Conservation (phyloP, 768 basidiomycete species). For the Hygrocybe punicea region DNA sequence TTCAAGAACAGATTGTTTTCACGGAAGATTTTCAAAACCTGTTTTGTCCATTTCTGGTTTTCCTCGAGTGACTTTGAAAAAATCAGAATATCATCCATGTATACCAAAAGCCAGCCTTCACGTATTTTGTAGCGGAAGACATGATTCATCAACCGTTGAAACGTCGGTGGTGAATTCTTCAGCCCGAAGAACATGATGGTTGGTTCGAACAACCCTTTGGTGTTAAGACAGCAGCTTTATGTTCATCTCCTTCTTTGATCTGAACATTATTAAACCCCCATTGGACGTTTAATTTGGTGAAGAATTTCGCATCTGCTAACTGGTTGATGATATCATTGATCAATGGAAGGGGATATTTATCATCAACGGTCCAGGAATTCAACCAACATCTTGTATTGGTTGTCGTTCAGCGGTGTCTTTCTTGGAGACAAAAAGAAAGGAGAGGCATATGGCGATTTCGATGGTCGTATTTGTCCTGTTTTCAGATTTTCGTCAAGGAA, state of each 20-base stretch:
- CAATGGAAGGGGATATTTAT: constrained; percentile 36
- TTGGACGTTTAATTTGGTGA: constrained; percentile 39
- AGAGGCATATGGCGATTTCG: constrained; percentile 23
- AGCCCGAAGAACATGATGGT: constrained; percentile 16
- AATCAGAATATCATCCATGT: constrained; percentile 45
- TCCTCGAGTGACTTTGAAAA: constrained; percentile 18
- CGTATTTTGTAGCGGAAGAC: constrained; percentile 25
- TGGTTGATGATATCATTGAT: constrained; percentile 29
- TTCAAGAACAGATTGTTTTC: constrained; percentile 35
- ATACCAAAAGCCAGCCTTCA: constrained; percentile 30
- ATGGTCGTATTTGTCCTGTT: constrained; percentile 20
- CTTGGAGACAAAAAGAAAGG: constrained; percentile 27
- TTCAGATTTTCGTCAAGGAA: constrained; percentile 30
- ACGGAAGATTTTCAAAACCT: constrained; percentile 26
- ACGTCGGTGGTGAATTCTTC: constrained; percentile 24
- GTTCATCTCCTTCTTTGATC: constrained; percentile 11
- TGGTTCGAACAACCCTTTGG: constrained; percentile 10
- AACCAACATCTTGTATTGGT: constrained; percentile 32
- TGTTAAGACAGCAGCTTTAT: constrained; percentile 12
- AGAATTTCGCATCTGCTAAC: constrained; percentile 22
- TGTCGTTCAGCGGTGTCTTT: constrained; percentile 21
- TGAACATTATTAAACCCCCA: constrained; percentile 18
- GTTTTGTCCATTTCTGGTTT: constrained; percentile 12
- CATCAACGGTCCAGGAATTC: constrained; percentile 35
- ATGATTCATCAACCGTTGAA: constrained; percentile 10